Evolutionary conservation across 2,329 filamentous ascomycete genomes (phyloP), one percentile per base, ranked within the genome.

Genomic region (Colletotrichum neosansevieriae): DNA sequence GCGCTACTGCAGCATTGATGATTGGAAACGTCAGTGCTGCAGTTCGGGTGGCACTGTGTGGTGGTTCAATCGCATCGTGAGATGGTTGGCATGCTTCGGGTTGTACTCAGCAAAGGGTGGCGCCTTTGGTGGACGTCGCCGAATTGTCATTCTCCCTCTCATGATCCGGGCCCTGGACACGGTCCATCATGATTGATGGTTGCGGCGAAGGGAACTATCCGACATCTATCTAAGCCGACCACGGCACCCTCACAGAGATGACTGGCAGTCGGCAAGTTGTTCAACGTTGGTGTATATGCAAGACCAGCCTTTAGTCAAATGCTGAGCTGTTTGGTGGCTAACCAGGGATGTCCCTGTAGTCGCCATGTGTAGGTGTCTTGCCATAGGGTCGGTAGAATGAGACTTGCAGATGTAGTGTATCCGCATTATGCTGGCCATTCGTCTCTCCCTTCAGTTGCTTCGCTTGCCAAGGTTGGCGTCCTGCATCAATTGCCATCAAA

Each of bases 291-390:
- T 63, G 63, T 36, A 47, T 19, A 19, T 29, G 29, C n/a, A 36
- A 45, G 53, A 45, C 59, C 71, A 54, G 63, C 66, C 69, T 12
- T 66, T 21, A 60, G 61, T 67, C 65, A 61, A 71, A 71, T 32
- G 51, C 70, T 59, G 64, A 68, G 58, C 49, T 64, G 57, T 59
- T 29, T 54, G 61, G 42, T 17, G 59, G 58, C 47, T 13, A 53
- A 71, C 66, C 63, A 40, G 58, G 65, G 51, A 63, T 60, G 69
- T 71, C 73, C 74, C 73, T 75, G 75, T 69, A 45, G 17, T 67
- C 42, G 76, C 75, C 77, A 78, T 77, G 75, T 78, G 76, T 73
- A 74, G 58, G 40, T 70, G 72, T 75, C 73, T 72, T 70, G 72
- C 71, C 72, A 73, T 72, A 75, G 73, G 73, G 70, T 75, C 72